Conservation (phyloP, 306 rosid species). For the Sechiopsis laciniata region DNA sequence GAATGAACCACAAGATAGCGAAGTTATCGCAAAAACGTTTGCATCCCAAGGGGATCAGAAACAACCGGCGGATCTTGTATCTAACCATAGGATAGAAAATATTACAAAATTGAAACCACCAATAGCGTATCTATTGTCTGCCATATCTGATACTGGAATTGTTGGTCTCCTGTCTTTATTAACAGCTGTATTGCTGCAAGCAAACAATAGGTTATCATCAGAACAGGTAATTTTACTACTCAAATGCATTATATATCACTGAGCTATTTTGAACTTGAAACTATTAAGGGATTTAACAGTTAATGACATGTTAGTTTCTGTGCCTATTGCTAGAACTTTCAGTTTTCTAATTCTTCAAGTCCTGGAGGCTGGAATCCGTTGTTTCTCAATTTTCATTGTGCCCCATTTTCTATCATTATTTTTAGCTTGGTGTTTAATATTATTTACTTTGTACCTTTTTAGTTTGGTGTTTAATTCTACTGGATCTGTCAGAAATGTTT, state of each 20-base stretch:
- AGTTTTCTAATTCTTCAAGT: constrained; percentile 9
- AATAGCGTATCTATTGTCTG: constrained; percentile 62
- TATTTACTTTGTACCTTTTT: background rate
- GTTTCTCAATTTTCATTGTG: constrained; percentile 1
- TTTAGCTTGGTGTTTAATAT: background rate
- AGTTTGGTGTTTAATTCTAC: background rate
- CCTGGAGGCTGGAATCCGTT: background rate
- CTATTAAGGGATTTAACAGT: constrained; percentile 1
- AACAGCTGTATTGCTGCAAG: constrained; percentile 91
- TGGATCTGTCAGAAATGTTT: background rate
- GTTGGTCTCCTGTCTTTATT: constrained; percentile 92
- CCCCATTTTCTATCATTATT: background rate
- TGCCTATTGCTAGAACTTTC: background rate
- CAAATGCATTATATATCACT: constrained; percentile 12
- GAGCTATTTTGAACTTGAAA: background rate
- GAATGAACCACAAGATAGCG: constrained; percentile 37
- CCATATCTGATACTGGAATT: constrained; percentile 83
- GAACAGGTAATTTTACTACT: constrained; percentile 59
- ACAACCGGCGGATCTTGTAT: constrained; percentile 27
- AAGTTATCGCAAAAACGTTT: constrained; percentile 36
- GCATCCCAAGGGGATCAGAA: constrained; percentile 48
- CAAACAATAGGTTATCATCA: constrained; percentile 80
- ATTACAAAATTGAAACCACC: constrained; percentile 52
- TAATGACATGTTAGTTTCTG: background rate
- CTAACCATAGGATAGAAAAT: constrained; percentile 42